phyloP scores from a whole-genome alignment of 2,329 filamentous ascomycete genomes.

The Xylaria sp. region DNA sequence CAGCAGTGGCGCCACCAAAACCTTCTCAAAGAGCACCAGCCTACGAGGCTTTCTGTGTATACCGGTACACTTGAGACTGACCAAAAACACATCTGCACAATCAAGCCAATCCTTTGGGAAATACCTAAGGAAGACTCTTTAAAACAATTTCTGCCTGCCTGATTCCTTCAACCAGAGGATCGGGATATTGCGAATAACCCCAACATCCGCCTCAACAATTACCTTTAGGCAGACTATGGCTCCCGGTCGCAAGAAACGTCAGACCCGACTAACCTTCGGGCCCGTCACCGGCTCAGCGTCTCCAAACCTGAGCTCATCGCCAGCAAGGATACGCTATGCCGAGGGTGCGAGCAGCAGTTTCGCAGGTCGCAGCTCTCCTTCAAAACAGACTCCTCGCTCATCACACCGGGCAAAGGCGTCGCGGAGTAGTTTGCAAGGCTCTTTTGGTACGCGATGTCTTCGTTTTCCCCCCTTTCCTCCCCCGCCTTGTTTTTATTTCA shows the following conservation, averaged over 20 bases:
- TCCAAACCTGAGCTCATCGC: constrained; percentile 25
- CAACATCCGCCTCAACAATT: not conserved
- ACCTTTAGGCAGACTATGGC: constrained; percentile 22
- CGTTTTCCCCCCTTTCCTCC: not conserved
- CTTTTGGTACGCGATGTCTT: constrained; percentile 19
- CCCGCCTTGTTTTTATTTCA: not conserved
- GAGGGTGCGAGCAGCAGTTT: constrained; percentile 21
- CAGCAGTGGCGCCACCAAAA: too few species aligned
- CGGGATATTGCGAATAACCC: too few species aligned
- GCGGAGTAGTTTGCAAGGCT: constrained; percentile 20
- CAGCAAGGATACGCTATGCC: constrained; percentile 36
- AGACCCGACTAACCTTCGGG: constrained; percentile 39
- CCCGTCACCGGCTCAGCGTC: constrained; percentile 28
- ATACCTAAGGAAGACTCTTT: too few species aligned
- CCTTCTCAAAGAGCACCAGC: too few species aligned
- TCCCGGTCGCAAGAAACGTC: constrained; percentile 27
- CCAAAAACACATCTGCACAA: too few species aligned
- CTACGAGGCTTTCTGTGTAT: too few species aligned
- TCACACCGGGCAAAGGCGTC: constrained; percentile 6
- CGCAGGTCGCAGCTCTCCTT: constrained; percentile 12
- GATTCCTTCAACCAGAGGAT: too few species aligned
- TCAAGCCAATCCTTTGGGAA: too few species aligned
- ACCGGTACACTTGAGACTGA: too few species aligned
- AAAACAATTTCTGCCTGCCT: too few species aligned
- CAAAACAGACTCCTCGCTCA: constrained; percentile 4